Evolutionary conservation across 805 yeast species (phyloP).

Genomic region (Suhomyces pyralidae): DNA sequence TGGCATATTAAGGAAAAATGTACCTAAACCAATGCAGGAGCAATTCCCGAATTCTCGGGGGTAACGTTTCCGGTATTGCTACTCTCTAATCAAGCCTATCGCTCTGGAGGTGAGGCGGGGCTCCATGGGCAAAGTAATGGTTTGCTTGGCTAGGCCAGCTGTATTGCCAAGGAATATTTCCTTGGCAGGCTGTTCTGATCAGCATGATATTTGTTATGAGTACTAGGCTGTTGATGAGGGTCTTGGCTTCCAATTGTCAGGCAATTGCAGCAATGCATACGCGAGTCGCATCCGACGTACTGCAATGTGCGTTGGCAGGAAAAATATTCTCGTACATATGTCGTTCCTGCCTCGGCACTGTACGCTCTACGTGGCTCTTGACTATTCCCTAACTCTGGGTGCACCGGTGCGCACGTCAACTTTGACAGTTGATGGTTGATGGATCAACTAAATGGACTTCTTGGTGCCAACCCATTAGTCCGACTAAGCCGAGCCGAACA

Average conservation of each 20-base stretch:
- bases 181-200: neutral
- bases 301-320: neutral
- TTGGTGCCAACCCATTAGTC: neutral
- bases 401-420: neutral
- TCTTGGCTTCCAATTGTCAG: neutral
- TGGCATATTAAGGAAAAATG: neutral
- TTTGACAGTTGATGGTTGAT: neutral
- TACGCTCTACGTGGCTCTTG: neutral
- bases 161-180: neutral
- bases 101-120: neutral
- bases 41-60: neutral
- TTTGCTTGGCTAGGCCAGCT: neutral
- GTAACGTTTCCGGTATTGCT: neutral
- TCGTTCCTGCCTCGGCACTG: neutral
- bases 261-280: neutral
- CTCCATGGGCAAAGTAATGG: neutral
- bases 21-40: neutral
- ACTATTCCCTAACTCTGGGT: neutral
- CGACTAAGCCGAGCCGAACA: neutral
- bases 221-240: neutral
- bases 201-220: too few relatives aligned
- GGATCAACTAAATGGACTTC: neutral
- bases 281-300: neutral
- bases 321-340: neutral
- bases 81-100: neutral